phyloP scores from a whole-genome alignment of 108 stramenopile genomes.

The Fragilaria crotonensis region DNA sequence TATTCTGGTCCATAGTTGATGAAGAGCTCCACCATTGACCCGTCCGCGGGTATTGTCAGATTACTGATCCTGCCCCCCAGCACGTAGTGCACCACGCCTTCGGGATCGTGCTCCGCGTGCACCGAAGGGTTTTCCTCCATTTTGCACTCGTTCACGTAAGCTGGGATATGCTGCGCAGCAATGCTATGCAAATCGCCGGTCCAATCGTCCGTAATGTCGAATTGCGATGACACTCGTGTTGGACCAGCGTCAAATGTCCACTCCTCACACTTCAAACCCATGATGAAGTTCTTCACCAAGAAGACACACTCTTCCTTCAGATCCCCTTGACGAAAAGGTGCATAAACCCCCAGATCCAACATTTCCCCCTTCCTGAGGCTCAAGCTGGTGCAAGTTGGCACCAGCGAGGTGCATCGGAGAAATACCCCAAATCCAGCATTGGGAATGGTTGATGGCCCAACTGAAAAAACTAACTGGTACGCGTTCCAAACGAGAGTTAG shows the following conservation, averaged over 20 bases:
- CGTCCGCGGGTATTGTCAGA: slow-evolving; percentile 15
- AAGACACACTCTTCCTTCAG: slow-evolving; percentile 17
- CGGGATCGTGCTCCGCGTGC: slow-evolving; percentile 9
- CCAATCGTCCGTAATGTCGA: slow-evolving; percentile 56
- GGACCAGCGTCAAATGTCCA: too few relatives aligned
- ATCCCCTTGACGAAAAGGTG: slow-evolving; percentile 34
- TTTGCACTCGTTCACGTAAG: slow-evolving; percentile 50
- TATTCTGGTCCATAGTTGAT: slow-evolving; percentile 43
- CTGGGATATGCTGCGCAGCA: slow-evolving; percentile 31
- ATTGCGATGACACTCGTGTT: neutral
- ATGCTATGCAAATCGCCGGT: slow-evolving; percentile 35
- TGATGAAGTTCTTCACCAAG: too few relatives aligned
- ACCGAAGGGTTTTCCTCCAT: slow-evolving; percentile 9
- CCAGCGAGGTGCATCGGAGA: too few relatives aligned
- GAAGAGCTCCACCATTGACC: slow-evolving; percentile 31
- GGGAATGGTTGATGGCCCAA: slow-evolving; percentile 23
- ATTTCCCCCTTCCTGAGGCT: too few relatives aligned
- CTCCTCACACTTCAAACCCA: too few relatives aligned
- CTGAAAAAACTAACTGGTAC: slow-evolving; percentile 14
- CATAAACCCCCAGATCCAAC: slow-evolving; percentile 59
- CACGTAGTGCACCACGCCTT: slow-evolving; percentile 18
- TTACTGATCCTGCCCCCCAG: slow-evolving; percentile 7
- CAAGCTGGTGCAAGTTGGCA: neutral
- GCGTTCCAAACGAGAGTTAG: slow-evolving; percentile 3
- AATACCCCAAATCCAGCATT: slow-evolving; percentile 33